Base-by-base conservation (phyloP, 805 yeast species). In the Yarrowia porcina region DNA sequence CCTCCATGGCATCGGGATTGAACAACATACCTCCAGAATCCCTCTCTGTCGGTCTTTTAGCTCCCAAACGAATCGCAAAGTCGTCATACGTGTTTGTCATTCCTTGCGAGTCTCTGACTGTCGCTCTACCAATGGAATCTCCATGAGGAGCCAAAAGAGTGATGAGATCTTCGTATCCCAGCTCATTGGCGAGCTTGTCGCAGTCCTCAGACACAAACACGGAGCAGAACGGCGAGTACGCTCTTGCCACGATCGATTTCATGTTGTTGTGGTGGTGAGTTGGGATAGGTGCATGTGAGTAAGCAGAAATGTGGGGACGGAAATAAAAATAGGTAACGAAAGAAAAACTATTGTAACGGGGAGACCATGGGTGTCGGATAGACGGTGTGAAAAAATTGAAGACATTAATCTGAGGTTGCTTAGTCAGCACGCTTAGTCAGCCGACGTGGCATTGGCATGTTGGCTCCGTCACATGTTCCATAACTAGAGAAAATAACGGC, bases 141-240 rank as follows among this genome's bases (percentile, higher is more conserved):
- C 87, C 87, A 68, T 82, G 81, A 0, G 85, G 84, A 64, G 75
- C 73, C 20, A 84, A 65, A 47, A 83, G 67, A 66, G 78, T 82
- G 47, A 82, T 74, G 17, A 79, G 69, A 5, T 83, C 78, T 60
- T 73, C 72, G 59, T 72, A 71, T n/a, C 83, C 76, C 42, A 75
- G 70, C 8, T 69, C 67, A 54, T 76, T 78, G 17, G 83, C 75
- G 5, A 78, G 60, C 4, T 70, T 62, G 63, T 82, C 84, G 3
- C 80, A 82, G 56, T 72, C 75, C 32, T 69, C 76, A 0, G 86
- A 76, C 4, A 82, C 74, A 9, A 39, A 15, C 9, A 56, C 38
- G 15, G 61, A 39, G 21, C 61, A 56, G 38, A 39, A 56, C 28
- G 61, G 61, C 68, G 80, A 78, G 68, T 77, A 77, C 65, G 81